Base-by-base conservation (phyloP, 805 yeast species). In the Candida succiphila region DNA sequence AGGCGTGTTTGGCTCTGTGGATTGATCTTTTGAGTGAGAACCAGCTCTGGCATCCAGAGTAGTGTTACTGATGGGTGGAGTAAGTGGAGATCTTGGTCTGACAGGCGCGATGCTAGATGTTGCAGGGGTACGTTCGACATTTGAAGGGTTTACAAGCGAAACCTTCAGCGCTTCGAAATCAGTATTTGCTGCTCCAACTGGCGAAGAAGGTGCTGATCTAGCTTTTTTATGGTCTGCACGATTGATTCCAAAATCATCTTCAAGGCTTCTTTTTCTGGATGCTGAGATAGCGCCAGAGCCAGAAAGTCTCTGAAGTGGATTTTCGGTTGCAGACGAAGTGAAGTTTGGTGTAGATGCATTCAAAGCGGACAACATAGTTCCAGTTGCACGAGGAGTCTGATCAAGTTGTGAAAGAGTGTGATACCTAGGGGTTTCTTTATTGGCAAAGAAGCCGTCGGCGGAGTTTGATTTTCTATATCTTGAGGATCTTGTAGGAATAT, bases 131-230 rank as follows among this genome's bases (percentile, higher is more conserved):
- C n/a, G n/a, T n/a, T n/a, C n/a, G n/a, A n/a, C n/a, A n/a, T n/a
- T n/a, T n/a, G n/a, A n/a, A n/a, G n/a, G n/a, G n/a, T n/a, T n/a
- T n/a, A n/a, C n/a, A n/a, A n/a, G n/a, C n/a, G n/a, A n/a, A n/a
- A n/a, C n/a, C n/a, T n/a, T n/a, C n/a, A n/a, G n/a, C n/a, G n/a
- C n/a, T n/a, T n/a, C n/a, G n/a, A n/a, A n/a, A n/a, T n/a, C n/a
- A n/a, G n/a, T n/a, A n/a, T n/a, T n/a, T n/a, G n/a, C n/a, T n/a
- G n/a, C n/a, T n/a, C n/a, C n/a, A n/a, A n/a, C n/a, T 14, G 58
- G 58, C 10, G 59, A 48, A 7, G 57, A 48, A 9, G 60, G 60
- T 6, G 48, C 58, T 3, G 56, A 46, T 35, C 37, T 52, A 18
- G 53, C 44, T 22, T 40, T 51, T 29, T 54, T 53, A 19, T 39